Evolutionary conservation across 257 asterid genomes (phyloP).

Genomic region (Petrea volubilis): DNA sequence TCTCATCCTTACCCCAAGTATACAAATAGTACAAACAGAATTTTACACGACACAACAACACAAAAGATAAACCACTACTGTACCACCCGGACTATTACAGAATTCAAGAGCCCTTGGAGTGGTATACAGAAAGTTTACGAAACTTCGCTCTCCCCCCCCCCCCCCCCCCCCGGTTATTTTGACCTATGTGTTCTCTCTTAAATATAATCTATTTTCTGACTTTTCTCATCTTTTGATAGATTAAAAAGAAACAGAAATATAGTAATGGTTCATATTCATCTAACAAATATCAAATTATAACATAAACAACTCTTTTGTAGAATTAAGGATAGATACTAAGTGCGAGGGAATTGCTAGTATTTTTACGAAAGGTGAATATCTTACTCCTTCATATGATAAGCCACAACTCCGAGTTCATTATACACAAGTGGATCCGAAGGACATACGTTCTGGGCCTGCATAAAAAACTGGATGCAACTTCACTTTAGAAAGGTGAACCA

Average conservation of each 20-base stretch:
- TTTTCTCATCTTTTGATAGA: slow-evolving; percentile 10
- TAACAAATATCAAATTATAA: not conserved
- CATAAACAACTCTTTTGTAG: not conserved
- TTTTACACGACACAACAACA: too few relatives aligned
- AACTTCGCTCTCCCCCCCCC: not conserved
- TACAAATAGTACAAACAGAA: too few relatives aligned
- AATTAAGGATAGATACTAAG: not conserved
- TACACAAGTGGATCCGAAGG: slow-evolving; percentile 95
- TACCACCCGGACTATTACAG: too few relatives aligned
- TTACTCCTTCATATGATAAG: slow-evolving; percentile 99
- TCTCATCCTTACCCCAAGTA: too few relatives aligned
- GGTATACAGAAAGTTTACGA: too few relatives aligned
- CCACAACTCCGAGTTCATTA: slow-evolving; percentile 98
- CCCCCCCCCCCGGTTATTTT: not conserved
- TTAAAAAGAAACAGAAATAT: not conserved
- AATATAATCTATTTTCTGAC: not conserved
- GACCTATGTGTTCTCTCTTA: too few relatives aligned
- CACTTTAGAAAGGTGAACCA: slow-evolving; percentile 24
- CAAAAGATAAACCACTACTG: too few relatives aligned
- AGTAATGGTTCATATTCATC: not conserved
- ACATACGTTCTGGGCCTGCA: slow-evolving; percentile 91
- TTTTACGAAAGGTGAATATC: slow-evolving; percentile 29
- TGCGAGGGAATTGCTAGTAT: slow-evolving; percentile 1
- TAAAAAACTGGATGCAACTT: slow-evolving; percentile 69
- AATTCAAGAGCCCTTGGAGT: too few relatives aligned